A percentile compares a stretch with the other conserved stretches of the same genome.
Evolutionary conservation across 2,329 filamentous ascomycete genomes (phyloP).

Genomic region (Aspergillus viridinutans): DNA sequence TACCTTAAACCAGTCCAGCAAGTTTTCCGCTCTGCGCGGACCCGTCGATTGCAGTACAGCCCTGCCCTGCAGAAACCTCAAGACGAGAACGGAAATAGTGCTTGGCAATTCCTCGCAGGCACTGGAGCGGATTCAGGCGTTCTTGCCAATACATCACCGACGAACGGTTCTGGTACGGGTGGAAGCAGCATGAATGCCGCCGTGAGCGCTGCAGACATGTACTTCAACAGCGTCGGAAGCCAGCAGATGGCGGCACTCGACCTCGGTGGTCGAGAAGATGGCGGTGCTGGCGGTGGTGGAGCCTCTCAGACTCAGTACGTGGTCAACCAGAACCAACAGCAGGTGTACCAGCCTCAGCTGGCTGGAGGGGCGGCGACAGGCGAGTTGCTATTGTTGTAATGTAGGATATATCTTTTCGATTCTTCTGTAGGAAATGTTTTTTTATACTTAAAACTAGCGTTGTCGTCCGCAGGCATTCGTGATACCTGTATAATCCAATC

Average conservation of each 20-base stretch:
- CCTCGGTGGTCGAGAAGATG: conserved; percentile 60
- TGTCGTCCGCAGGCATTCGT: not conserved
- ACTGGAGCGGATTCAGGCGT: conserved; percentile 16
- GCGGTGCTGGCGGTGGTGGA: conserved; percentile 60
- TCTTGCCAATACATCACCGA: conserved; percentile 25
- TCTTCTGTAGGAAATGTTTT: not conserved
- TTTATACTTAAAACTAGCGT: not conserved
- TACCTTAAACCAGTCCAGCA: conserved; percentile 98
- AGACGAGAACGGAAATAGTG: conserved; percentile 35
- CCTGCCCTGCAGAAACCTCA: conserved; percentile 76
- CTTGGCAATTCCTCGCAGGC: conserved; percentile 19
- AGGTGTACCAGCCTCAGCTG: conserved; percentile 66
- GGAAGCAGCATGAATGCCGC: conserved; percentile 61
- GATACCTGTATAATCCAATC: not conserved
- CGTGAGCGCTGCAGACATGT: conserved; percentile 80
- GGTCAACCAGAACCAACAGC: conserved; percentile 77
- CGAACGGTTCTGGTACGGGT: conserved; percentile 22
- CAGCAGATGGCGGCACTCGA: conserved; percentile 71
- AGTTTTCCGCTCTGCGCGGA: conserved; percentile 85
- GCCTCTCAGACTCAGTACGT: conserved; percentile 54
- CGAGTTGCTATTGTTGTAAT: conserved; percentile 64
- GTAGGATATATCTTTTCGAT: not conserved
- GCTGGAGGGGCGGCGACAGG: conserved; percentile 63
- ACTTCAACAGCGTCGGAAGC: conserved; percentile 74
- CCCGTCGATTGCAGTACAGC: conserved; percentile 72